Evolutionary conservation across 2,329 filamentous ascomycete species (phyloP).

Genomic region (Pyricularia grisea): DNA sequence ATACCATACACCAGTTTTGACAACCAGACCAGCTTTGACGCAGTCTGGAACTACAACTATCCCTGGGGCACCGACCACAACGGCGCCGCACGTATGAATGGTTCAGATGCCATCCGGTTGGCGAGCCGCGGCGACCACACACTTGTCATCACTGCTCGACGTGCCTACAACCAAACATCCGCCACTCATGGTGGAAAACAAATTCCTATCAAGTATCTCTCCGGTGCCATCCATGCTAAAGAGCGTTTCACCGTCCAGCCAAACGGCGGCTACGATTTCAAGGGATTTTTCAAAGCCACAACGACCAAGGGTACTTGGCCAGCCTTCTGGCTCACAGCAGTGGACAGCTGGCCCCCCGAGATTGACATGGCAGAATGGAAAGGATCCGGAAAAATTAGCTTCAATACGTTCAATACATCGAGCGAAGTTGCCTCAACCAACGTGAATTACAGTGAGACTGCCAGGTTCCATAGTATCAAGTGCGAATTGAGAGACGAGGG

Average conservation of each 20-base stretch:
- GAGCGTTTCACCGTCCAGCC: slow-evolving; percentile 27
- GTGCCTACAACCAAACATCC: slow-evolving; percentile 28
- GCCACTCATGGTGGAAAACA: slow-evolving; percentile 25
- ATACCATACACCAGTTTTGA: slow-evolving; percentile 29
- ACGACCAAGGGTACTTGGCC: slow-evolving; percentile 41
- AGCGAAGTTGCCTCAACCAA: slow-evolving; percentile 34
- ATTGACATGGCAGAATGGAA: slow-evolving; percentile 55
- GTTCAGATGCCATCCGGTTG: slow-evolving; percentile 30
- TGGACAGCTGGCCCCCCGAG: slow-evolving; percentile 47
- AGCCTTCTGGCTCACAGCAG: slow-evolving; percentile 48
- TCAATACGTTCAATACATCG: slow-evolving; percentile 45
- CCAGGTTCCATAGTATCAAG: slow-evolving; percentile 38
- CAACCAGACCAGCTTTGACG: slow-evolving; percentile 26
- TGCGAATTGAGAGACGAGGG: slow-evolving; percentile 42
- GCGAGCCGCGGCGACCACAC: slow-evolving; percentile 20
- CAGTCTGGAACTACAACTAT: slow-evolving; percentile 42
- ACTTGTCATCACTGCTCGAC: slow-evolving; percentile 37
- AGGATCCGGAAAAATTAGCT: slow-evolving; percentile 43
- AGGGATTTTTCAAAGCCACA: slow-evolving; percentile 28
- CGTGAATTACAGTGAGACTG: slow-evolving; percentile 34
- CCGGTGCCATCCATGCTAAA: slow-evolving; percentile 31
- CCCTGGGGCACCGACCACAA: slow-evolving; percentile 51
- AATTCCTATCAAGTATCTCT: slow-evolving; percentile 42
- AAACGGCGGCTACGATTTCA: slow-evolving; percentile 31
- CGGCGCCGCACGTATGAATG: slow-evolving; percentile 44